A percentile compares a stretch with the other conserved stretches of the same genome.
These are phyloP conservation scores for Barnettozyma hawaiiensis DNA, from an alignment of 1,139 yeast genomes.

Conservation along the genomic window DNA sequence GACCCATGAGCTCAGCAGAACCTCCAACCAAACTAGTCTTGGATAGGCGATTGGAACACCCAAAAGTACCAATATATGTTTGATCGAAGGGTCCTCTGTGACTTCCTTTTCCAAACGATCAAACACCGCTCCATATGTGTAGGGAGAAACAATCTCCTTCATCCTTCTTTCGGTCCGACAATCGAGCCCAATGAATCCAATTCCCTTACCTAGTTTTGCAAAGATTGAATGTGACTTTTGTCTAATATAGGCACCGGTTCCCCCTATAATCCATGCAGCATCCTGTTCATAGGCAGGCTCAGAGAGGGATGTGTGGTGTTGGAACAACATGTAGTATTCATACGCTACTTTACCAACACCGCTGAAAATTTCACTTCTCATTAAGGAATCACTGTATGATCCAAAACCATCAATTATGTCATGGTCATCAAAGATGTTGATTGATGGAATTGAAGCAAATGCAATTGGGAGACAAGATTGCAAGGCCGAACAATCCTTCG, in stretches of 20 bases:
- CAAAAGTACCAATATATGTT: slow-evolving; percentile 74
- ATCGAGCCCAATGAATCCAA: slow-evolving; percentile 75
- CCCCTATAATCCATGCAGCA: slow-evolving; percentile 54
- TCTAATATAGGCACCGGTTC: slow-evolving; percentile 60
- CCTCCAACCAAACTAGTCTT: slow-evolving; percentile 83
- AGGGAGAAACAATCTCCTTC: slow-evolving; percentile 47
- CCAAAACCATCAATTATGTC: slow-evolving; percentile 96
- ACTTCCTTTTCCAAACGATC: slow-evolving; percentile 53
- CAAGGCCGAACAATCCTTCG: slow-evolving; percentile 66
- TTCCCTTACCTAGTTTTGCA: slow-evolving; percentile 66
- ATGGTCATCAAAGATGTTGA: slow-evolving; percentile 85
- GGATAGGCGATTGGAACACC: slow-evolving; percentile 97
- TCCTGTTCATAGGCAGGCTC: slow-evolving; percentile 36
- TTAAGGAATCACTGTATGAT: slow-evolving; percentile 70
- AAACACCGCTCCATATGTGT: slow-evolving; percentile 59
- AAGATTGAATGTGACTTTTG: slow-evolving; percentile 63
- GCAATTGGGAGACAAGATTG: slow-evolving; percentile 71
- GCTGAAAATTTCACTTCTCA: slow-evolving; percentile 61
- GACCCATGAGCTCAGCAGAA: slow-evolving; percentile 54
- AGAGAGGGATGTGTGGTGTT: slow-evolving; percentile 67
- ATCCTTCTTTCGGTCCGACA: slow-evolving; percentile 86
- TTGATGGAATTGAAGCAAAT: slow-evolving; percentile 73
- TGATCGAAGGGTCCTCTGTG: slow-evolving; percentile 44
- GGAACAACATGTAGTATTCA: slow-evolving; percentile 85
- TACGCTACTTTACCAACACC: slow-evolving; percentile 75